phyloP scores from a whole-genome alignment of 495 filamentous ascomycete species.

The Pyrenopolyporus hunteri region DNA sequence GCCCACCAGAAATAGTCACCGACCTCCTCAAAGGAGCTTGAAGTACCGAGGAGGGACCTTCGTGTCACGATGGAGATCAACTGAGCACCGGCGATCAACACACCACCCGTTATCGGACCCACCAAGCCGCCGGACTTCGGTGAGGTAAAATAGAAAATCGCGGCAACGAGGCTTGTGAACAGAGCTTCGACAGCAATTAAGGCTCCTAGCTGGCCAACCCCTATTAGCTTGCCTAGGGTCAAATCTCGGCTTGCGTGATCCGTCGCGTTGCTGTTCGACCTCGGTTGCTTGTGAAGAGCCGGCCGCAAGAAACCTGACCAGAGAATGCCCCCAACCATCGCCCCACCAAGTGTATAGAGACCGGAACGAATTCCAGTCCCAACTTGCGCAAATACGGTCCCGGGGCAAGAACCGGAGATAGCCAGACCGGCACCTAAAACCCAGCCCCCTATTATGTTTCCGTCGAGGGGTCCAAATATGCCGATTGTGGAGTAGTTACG shows the following conservation, averaged over 20 bases:
- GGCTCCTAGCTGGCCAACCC: slow-evolving; percentile 27
- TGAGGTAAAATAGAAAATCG: slow-evolving; percentile 37
- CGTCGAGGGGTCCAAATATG: slow-evolving; percentile 54
- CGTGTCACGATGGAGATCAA: slow-evolving; percentile 50
- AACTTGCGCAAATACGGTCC: slow-evolving; percentile 61
- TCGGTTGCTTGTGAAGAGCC: slow-evolving; percentile 10
- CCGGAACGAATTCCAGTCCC: slow-evolving; percentile 55
- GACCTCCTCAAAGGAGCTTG: slow-evolving; percentile 57
- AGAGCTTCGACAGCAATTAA: slow-evolving; percentile 43
- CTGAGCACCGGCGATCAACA: slow-evolving; percentile 58
- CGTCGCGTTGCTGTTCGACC: slow-evolving; percentile 6
- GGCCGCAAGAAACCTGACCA: slow-evolving; percentile 44
- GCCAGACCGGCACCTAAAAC: slow-evolving; percentile 62
- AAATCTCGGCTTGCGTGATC: slow-evolving; percentile 14
- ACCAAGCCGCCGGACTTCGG: slow-evolving; percentile 44
- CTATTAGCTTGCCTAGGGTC: slow-evolving; percentile 46
- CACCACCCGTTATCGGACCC: slow-evolving; percentile 50
- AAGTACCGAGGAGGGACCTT: slow-evolving; percentile 56
- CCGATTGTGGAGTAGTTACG: slow-evolving; percentile 46
- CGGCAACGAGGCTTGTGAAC: slow-evolving; percentile 38
- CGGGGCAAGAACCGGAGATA: slow-evolving; percentile 62
- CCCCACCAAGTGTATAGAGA: slow-evolving; percentile 50
- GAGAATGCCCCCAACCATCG: slow-evolving; percentile 51
- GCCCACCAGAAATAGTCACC: slow-evolving; percentile 54
- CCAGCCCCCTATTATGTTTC: slow-evolving; percentile 61